A percentile compares a stretch with the other conserved stretches of the same genome.
Conservation (phyloP, 495 filamentous ascomycete species). For the Neurospora africana region DNA sequence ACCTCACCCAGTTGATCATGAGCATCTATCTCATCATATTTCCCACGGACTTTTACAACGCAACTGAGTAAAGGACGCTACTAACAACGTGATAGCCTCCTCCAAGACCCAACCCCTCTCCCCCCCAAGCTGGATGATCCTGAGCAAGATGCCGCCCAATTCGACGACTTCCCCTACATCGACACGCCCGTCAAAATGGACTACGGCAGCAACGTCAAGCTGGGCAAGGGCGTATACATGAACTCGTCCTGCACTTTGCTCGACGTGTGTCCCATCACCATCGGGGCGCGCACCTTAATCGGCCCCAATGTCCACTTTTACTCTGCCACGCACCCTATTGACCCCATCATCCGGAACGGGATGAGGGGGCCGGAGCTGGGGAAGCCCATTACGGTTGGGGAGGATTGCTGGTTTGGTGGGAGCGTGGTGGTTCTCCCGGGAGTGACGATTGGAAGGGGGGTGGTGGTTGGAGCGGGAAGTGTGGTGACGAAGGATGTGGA, state of each 20-base stretch:
- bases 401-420: slow-evolving; percentile 86
- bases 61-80: no score
- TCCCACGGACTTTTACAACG: no score
- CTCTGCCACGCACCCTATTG: slow-evolving; percentile 63
- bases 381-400: slow-evolving; percentile 63
- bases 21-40: no score
- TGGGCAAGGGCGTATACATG: slow-evolving; percentile 61
- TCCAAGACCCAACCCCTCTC: slow-evolving; percentile 49
- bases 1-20: no score
- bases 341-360: slow-evolving; percentile 64
- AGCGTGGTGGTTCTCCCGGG: slow-evolving; percentile 66
- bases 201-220: slow-evolving; percentile 62
- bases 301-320: slow-evolving; percentile 71
- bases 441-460: slow-evolving; percentile 66
- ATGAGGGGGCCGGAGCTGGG: slow-evolving; percentile 65
- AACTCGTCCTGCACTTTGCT: slow-evolving; percentile 68
- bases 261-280: slow-evolving; percentile 66
- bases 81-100: no score
- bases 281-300: slow-evolving; percentile 70
- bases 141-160: slow-evolving; percentile 49
- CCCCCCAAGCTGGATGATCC: slow-evolving; percentile 42
- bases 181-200: slow-evolving; percentile 61
- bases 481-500: slow-evolving; percentile 80
- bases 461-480: slow-evolving; percentile 71
- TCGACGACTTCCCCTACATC: slow-evolving; percentile 56